phyloP scores from a whole-genome alignment of 192 early-diverging fungal genomes.

The Coemansia sp. region DNA sequence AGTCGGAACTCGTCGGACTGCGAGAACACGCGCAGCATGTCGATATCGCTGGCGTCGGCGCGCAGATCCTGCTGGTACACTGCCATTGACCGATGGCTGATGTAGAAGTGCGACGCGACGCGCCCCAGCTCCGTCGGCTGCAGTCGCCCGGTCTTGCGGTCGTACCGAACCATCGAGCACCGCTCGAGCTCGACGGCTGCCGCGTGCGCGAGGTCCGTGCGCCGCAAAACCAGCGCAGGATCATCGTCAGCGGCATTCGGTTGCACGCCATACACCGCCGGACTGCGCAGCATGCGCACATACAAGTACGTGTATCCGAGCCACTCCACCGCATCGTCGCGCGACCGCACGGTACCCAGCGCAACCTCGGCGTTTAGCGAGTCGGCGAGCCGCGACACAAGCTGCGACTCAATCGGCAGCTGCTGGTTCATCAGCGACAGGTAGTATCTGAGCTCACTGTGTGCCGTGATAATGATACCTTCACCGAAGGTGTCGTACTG shows the following conservation, averaged over 20 bases:
- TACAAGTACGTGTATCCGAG: slow-evolving; percentile 94
- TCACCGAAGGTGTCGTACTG: slow-evolving; percentile 95
- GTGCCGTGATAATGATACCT: slow-evolving; percentile 95
- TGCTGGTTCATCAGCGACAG: slow-evolving; percentile 93
- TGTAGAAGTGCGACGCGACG: slow-evolving; percentile 97
- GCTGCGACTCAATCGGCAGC: slow-evolving; percentile 96
- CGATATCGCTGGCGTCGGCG: slow-evolving; percentile 86
- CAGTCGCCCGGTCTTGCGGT: slow-evolving; percentile 86
- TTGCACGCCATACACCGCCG: slow-evolving; percentile 77
- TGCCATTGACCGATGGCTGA: slow-evolving; percentile 87
- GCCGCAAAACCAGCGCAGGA: slow-evolving; percentile 77
- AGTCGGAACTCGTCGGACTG: slow-evolving; percentile 90
- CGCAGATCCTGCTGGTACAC: slow-evolving; percentile 93
- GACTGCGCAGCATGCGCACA: slow-evolving; percentile 94
- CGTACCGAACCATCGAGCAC: slow-evolving; percentile 92
- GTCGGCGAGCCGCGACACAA: slow-evolving; percentile 82
- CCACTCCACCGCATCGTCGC: slow-evolving; percentile 96
- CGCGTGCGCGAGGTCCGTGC: slow-evolving; percentile 86
- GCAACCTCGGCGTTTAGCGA: slow-evolving; percentile 96
- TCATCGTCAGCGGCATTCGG: slow-evolving; percentile 61
- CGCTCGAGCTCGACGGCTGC: slow-evolving; percentile 88
- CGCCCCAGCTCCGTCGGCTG: slow-evolving; percentile 89
- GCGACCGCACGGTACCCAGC: slow-evolving; percentile 84
- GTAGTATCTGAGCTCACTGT: slow-evolving; percentile 92
- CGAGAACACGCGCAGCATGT: slow-evolving; percentile 87